phyloP scores from a whole-genome alignment of 2,329 filamentous ascomycete species.

The Arthrobotrys pseudoclavata region DNA sequence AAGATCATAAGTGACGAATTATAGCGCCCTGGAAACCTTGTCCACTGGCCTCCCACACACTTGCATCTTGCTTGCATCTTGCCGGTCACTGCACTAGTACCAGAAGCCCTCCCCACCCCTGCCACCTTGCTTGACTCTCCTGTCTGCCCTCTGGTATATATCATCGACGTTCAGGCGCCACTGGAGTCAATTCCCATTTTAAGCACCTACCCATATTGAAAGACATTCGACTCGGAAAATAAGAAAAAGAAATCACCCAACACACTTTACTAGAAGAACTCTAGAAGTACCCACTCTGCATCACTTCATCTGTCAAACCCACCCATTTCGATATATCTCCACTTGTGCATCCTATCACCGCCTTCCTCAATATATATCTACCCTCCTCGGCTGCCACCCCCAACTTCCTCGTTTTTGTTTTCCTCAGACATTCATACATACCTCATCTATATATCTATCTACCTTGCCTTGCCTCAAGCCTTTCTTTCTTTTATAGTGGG shows the following conservation, averaged over 20 bases:
- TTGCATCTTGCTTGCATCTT: conserved; percentile 28
- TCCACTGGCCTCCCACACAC: conserved; percentile 55
- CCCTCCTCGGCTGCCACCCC: conserved; percentile 41
- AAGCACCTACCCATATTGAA: conserved; percentile 61
- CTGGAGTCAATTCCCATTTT: conserved; percentile 61
- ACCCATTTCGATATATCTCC: conserved; percentile 49
- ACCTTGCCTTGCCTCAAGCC: conserved; percentile 37
- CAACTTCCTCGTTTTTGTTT: conserved; percentile 48
- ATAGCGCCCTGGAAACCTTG: conserved; percentile 60
- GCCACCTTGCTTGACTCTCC: conserved; percentile 53
- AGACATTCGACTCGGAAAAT: conserved; percentile 59
- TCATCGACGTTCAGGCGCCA: conserved; percentile 60
- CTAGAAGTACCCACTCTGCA: conserved; percentile 58
- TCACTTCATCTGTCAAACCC: conserved; percentile 59
- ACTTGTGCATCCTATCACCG: conserved; percentile 52
- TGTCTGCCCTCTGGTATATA: conserved; percentile 59
- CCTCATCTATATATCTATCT: conserved; percentile 45
- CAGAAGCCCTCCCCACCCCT: conserved; percentile 45
- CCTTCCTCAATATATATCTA: conserved; percentile 60
- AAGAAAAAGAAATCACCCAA: conserved; percentile 56
- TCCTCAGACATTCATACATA: conserved; percentile 60
- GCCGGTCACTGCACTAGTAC: conserved; percentile 36
- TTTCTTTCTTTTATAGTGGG: conserved; percentile 26
- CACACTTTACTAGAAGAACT: conserved; percentile 48
- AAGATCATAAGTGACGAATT: conserved; percentile 60